Evolutionary conservation across 2,329 filamentous ascomycete genomes (phyloP).

Genomic region (Scedosporium apiospermum): DNA sequence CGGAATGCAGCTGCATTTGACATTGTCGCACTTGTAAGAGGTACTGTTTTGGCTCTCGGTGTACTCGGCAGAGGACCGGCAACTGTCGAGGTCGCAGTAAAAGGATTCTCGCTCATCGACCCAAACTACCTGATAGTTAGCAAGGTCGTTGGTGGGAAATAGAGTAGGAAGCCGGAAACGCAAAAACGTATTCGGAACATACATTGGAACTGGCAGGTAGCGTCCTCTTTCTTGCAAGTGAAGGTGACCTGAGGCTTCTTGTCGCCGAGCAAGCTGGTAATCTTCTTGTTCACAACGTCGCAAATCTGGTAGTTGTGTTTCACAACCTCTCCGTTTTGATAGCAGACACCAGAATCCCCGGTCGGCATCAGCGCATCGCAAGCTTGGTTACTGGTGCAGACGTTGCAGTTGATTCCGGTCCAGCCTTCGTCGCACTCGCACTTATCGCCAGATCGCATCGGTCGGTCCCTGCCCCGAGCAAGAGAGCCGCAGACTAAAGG

Average conservation of each 20-base stretch:
- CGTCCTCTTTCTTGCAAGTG: constrained; percentile 66
- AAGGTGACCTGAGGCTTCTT: constrained; percentile 92
- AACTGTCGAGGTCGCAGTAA: constrained; percentile 83
- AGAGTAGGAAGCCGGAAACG: constrained; percentile 2
- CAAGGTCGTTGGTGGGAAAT: background rate
- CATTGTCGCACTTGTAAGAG: constrained; percentile 72
- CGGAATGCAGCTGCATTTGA: constrained; percentile 79
- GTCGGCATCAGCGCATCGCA: constrained; percentile 85
- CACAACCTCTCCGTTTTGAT: constrained; percentile 80
- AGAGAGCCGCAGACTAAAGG: constrained; percentile 71
- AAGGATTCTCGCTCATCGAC: constrained; percentile 91
- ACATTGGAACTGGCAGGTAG: constrained; percentile 93
- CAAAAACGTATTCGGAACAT: constrained; percentile 20
- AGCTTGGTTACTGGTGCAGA: constrained; percentile 74
- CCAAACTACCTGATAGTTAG: constrained; percentile 56
- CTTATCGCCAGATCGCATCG: constrained; percentile 57
- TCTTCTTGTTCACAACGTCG: constrained; percentile 93
- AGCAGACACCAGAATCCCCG: constrained; percentile 77
- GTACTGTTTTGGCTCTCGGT: constrained; percentile 68
- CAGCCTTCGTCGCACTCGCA: constrained; percentile 91
- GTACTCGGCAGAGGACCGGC: constrained; percentile 61
- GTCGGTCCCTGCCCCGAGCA: constrained; percentile 68
- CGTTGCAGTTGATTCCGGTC: constrained; percentile 96
- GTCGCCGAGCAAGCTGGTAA: constrained; percentile 73
- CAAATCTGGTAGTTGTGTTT: constrained; percentile 97